A percentile compares a stretch with the other conserved stretches of the same genome.
phyloP scores from a whole-genome alignment of 768 basidiomycete genomes.

The Exsudoporus frostii region DNA sequence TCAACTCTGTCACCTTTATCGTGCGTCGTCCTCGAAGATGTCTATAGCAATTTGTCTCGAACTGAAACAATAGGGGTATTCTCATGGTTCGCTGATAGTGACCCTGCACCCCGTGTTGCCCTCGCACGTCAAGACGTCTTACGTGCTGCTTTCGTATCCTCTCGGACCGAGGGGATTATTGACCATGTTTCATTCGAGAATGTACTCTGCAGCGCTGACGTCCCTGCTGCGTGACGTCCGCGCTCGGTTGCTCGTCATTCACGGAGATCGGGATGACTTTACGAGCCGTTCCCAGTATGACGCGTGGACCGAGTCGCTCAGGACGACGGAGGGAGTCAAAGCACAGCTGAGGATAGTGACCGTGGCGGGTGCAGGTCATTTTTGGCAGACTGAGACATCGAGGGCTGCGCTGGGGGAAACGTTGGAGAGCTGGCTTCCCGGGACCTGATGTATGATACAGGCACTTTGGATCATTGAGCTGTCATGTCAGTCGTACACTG shows the following conservation, averaged over 20 bases:
- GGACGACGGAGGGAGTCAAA: conserved; percentile 15
- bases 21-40: conserved; percentile 39
- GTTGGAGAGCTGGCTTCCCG: conserved; percentile 21
- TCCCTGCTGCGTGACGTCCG: conserved; percentile 44
- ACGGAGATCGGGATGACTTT: conserved; percentile 72
- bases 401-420: conserved; percentile 18
- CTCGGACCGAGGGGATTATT: conserved; percentile 63
- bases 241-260: conserved; percentile 58
- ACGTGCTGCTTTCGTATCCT: conserved; percentile 76
- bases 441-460: neutral
- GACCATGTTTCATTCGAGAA: conserved; percentile 60
- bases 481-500: conserved; percentile 1
- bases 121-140: conserved; percentile 50
- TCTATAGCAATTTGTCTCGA: conserved; percentile 3
- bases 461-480: neutral
- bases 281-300: conserved; percentile 55
- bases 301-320: conserved; percentile 48
- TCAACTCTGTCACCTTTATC: conserved; percentile 54
- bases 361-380: conserved; percentile 56
- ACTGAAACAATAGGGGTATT: conserved; percentile 63
- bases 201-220: conserved; percentile 51
- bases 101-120: conserved; percentile 60
- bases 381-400: conserved; percentile 50
- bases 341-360: conserved; percentile 34
- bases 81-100: conserved; percentile 72